Conservation (phyloP, 495 filamentous ascomycete species). For the Penicillium canescens region DNA sequence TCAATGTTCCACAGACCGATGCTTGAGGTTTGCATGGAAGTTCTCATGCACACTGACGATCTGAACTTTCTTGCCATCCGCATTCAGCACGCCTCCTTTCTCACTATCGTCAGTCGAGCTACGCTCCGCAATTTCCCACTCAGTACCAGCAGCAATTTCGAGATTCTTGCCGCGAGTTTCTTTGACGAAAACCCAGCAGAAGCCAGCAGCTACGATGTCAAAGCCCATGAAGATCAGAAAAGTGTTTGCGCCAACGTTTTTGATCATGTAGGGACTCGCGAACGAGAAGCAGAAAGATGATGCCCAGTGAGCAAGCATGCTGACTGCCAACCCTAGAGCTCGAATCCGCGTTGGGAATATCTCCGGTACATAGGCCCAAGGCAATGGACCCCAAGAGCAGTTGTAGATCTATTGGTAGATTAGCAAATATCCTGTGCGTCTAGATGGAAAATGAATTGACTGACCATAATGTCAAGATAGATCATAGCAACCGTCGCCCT, state of each 20-base stretch:
- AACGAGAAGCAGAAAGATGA: constrained; percentile 32
- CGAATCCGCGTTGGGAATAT: constrained; percentile 31
- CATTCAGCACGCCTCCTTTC: constrained; percentile 11
- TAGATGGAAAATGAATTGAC: neutral
- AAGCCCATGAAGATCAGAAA: constrained; percentile 32
- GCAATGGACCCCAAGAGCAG: constrained; percentile 26
- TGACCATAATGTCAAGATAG: constrained; percentile 25
- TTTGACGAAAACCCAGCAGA: constrained; percentile 29
- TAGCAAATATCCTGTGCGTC: neutral
- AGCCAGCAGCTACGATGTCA: constrained; percentile 18
- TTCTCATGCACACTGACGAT: constrained; percentile 24
- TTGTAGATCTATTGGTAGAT: constrained; percentile 19
- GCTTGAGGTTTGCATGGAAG: constrained; percentile 21
- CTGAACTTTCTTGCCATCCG: constrained; percentile 18
- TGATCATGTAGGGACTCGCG: constrained; percentile 29
- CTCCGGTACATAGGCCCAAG: constrained; percentile 29
- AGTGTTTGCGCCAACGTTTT: constrained; percentile 24
- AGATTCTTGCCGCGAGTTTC: constrained; percentile 29
- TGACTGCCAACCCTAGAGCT: constrained; percentile 26
- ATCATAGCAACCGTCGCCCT: constrained; percentile 26
- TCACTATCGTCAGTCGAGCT: constrained; percentile 16
- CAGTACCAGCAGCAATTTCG: constrained; percentile 25
- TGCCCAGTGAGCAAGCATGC: constrained; percentile 30
- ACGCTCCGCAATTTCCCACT: constrained; percentile 26
- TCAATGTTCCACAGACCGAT: constrained; percentile 1